Evolutionary conservation across 106 monocot genomes (phyloP).

Genomic region (Vanilla planifolia): DNA sequence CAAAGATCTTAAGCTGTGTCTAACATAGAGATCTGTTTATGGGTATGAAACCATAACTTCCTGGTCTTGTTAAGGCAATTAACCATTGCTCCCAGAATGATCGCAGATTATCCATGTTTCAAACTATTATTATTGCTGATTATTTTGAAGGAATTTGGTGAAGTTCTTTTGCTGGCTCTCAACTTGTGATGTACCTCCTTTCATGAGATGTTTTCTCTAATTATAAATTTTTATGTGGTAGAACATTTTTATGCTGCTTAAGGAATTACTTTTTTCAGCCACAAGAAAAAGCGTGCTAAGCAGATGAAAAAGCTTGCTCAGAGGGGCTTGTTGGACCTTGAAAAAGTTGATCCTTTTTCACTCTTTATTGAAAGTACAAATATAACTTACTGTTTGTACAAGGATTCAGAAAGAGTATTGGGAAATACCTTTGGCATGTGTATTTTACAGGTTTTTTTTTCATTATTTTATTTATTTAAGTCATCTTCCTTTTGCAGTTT

Average conservation of each 20-base stretch:
- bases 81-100: too few relatives aligned
- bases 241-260: not conserved
- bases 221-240: not conserved
- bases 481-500: not conserved
- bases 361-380: conserved; percentile 82
- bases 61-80: too few relatives aligned
- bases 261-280: conserved; percentile 31
- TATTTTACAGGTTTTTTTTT: conserved; percentile 72
- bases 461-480: not conserved
- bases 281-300: conserved; percentile 86
- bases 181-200: not conserved
- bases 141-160: too few relatives aligned
- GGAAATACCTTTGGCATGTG: conserved; percentile 99
- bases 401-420: conserved; percentile 86
- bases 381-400: conserved; percentile 84
- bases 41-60: too few relatives aligned
- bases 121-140: too few relatives aligned
- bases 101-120: too few relatives aligned
- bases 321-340: conserved; percentile 67
- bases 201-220: not conserved
- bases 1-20: too few relatives aligned
- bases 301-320: conserved; percentile 76
- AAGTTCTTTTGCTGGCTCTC: too few relatives aligned
- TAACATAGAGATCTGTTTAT: too few relatives aligned
- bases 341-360: conserved; percentile 69